Conservation (phyloP, 2,329 filamentous ascomycete genomes). For the Scytalidium lignicola region DNA sequence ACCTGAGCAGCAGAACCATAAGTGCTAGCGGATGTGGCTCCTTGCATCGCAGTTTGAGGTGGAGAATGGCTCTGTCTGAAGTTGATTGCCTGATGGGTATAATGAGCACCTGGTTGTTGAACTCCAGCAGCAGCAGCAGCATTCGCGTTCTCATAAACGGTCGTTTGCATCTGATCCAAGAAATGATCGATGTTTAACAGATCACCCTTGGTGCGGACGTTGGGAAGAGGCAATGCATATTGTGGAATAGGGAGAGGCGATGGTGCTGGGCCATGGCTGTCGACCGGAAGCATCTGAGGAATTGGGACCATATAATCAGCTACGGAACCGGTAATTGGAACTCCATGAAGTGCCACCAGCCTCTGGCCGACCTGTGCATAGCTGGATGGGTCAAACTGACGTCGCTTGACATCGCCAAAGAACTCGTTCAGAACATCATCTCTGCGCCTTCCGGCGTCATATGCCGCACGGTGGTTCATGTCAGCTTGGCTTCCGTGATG, state of each 20-base stretch:
- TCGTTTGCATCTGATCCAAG: conserved; percentile 91
- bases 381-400: conserved; percentile 81
- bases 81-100: conserved; percentile 48
- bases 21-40: conserved; percentile 17
- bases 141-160: conserved; percentile 88
- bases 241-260: conserved; percentile 65
- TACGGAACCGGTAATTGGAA: conserved; percentile 49
- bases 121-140: conserved; percentile 75
- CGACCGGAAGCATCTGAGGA: conserved; percentile 51
- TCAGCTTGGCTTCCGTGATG: conserved; percentile 54
- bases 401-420: conserved; percentile 87
- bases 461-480: conserved; percentile 37
- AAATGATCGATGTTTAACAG: conserved; percentile 91
- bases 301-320: conserved; percentile 51
- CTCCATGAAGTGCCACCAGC: conserved; percentile 73
- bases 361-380: conserved; percentile 89
- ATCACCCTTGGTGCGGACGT: conserved; percentile 88
- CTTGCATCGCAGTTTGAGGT: conserved; percentile 30
- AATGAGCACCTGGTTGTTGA: conserved; percentile 67
- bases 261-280: conserved; percentile 40
- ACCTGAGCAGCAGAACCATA: conserved; percentile 35
- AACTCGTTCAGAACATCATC: conserved; percentile 90
- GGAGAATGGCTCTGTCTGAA: conserved; percentile 55
- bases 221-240: conserved; percentile 84
- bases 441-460: conserved; percentile 76